phyloP scores from a whole-genome alignment of 176 grass and related monocot species.

The Poa pratensis region DNA sequence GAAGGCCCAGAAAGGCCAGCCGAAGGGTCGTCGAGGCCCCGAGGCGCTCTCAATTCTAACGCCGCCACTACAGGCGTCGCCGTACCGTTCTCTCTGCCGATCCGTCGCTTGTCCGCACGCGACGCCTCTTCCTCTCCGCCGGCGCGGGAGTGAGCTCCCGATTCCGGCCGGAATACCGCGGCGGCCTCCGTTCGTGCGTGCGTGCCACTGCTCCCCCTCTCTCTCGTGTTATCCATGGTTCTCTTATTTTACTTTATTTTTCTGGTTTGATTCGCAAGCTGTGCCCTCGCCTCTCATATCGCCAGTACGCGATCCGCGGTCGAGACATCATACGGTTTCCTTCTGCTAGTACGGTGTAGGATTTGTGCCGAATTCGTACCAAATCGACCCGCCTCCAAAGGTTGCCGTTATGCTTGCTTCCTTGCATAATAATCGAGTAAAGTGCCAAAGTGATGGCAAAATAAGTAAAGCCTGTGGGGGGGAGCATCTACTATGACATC shows the following conservation, averaged over 20 bases:
- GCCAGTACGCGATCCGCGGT: background rate
- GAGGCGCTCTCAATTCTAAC: background rate
- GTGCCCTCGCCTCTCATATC: background rate
- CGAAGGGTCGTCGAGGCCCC: background rate
- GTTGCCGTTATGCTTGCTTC: too few relatives aligned
- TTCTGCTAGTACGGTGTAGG: background rate
- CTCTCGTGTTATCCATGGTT: background rate
- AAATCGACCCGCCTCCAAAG: background rate
- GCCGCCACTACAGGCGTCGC: background rate
- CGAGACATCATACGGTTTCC: background rate
- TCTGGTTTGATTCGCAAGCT: background rate
- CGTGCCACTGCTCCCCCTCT: background rate
- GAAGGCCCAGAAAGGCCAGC: background rate
- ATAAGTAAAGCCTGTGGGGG: too few relatives aligned
- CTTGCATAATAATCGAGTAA: too few relatives aligned
- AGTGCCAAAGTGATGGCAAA: too few relatives aligned
- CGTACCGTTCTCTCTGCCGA: background rate
- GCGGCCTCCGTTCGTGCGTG: background rate
- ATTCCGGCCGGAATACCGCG: background rate
- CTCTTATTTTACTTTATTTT: background rate
- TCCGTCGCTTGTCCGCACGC: constrained; percentile 20
- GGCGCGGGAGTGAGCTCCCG: background rate
- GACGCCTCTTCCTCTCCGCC: background rate
- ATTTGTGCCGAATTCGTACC: background rate
- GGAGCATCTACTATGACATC: background rate